Conservation (phyloP, 2,329 filamentous ascomycete genomes). For the Chlorencoelia australis region DNA sequence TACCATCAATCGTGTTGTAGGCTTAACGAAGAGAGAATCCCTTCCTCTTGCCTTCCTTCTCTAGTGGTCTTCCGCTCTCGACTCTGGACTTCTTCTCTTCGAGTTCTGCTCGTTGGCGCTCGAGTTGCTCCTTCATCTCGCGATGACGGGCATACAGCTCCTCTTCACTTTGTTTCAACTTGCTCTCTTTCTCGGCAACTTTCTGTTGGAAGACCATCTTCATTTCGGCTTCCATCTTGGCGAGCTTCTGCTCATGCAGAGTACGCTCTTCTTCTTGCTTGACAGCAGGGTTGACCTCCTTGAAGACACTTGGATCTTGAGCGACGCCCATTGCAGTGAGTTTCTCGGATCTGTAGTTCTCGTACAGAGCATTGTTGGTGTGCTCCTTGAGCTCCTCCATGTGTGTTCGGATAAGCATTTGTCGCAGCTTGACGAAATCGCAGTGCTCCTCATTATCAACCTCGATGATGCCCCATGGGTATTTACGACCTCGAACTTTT, state of each 20-base stretch:
- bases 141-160: slow-evolving; percentile 95
- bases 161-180: slow-evolving; percentile 98
- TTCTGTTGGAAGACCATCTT: slow-evolving; percentile 99
- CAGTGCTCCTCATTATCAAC: slow-evolving; percentile 99
- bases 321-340: slow-evolving; percentile 97
- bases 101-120: slow-evolving; percentile 85
- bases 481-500: slow-evolving; percentile 89
- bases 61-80: slow-evolving; percentile 89
- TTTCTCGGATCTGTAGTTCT: slow-evolving; percentile 99
- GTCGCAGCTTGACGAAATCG: slow-evolving; percentile 98
- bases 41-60: slow-evolving; percentile 98
- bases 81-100: slow-evolving; percentile 97
- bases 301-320: slow-evolving; percentile 98
- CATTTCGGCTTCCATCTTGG: slow-evolving; percentile 99
- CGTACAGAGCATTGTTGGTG: slow-evolving; percentile 97
- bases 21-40: slow-evolving; percentile 93
- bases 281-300: slow-evolving; percentile 99
- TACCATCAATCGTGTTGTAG: slow-evolving; percentile 4
- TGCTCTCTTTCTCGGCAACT: slow-evolving; percentile 98
- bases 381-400: slow-evolving; percentile 99
- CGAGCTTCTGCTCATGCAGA: slow-evolving; percentile 97
- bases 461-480: slow-evolving; percentile 98
- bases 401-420: slow-evolving; percentile 99
- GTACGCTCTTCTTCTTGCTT: slow-evolving; percentile 99
- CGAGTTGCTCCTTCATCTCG: slow-evolving; percentile 99